These are phyloP conservation scores for Lactarius indigo DNA, from an alignment of 768 basidiomycete genomes.

Conservation along the genomic window DNA sequence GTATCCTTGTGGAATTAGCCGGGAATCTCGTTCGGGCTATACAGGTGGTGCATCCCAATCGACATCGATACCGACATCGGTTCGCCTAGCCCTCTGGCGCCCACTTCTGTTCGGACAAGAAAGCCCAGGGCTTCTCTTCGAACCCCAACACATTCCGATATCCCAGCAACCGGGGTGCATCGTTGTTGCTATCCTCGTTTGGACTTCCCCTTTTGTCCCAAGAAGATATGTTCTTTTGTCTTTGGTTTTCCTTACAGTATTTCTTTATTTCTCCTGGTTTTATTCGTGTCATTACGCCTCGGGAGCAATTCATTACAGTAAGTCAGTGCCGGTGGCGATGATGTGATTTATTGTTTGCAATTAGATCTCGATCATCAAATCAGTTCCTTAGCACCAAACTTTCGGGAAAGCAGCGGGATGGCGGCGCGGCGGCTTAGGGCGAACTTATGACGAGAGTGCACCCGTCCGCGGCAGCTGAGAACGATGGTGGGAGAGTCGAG, in stretches of 20 bases:
- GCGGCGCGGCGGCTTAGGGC: not conserved
- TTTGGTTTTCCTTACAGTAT: not conserved
- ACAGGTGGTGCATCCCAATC: not conserved
- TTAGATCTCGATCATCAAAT: constrained; percentile 5
- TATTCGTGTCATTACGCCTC: not conserved
- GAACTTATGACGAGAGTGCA: not conserved
- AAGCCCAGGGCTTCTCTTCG: not conserved
- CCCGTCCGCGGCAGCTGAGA: not conserved
- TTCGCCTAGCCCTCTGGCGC: not conserved
- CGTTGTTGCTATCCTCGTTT: constrained; percentile 1
- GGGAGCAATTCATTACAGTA: not conserved
- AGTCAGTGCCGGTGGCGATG: not conserved
- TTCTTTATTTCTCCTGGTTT: not conserved
- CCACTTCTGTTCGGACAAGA: constrained; percentile 16
- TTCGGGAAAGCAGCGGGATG: not conserved
- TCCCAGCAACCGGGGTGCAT: constrained; percentile 1
- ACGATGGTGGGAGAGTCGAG: not conserved
- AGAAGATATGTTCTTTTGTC: not conserved
- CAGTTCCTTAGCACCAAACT: not conserved
- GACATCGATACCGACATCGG: not conserved
- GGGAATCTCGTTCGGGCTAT: constrained; percentile 2
- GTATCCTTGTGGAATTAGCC: not conserved
- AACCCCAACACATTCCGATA: not conserved
- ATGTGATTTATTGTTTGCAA: not conserved
- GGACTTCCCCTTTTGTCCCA: not conserved